phyloP scores from a whole-genome alignment of 495 filamentous ascomycete genomes.

The Hypomontagnella monticulosa region DNA sequence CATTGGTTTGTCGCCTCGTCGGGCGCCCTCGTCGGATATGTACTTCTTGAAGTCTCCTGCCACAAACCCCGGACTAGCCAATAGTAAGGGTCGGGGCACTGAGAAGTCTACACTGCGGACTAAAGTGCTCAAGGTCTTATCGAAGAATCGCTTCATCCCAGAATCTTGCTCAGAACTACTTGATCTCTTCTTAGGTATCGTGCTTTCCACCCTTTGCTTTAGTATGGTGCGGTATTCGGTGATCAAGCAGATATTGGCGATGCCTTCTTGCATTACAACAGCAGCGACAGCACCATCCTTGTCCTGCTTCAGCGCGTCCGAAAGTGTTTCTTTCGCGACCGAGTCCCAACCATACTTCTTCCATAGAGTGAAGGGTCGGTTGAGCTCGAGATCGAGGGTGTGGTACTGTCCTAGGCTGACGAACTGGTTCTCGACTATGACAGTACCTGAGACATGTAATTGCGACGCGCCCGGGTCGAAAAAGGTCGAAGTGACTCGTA shows the following conservation, averaged over 20 bases:
- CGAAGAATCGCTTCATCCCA: conserved; percentile 82
- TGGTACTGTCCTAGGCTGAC: conserved; percentile 87
- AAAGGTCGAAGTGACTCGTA: conserved; percentile 83
- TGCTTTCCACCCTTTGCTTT: conserved; percentile 85
- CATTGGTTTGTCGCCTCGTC: conserved; percentile 71
- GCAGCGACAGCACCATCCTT: conserved; percentile 84
- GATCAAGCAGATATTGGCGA: conserved; percentile 93
- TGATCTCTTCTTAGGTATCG: conserved; percentile 80
- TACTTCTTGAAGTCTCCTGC: conserved; percentile 82
- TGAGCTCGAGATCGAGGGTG: conserved; percentile 84
- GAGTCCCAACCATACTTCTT: conserved; percentile 92
- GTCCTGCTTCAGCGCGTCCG: conserved; percentile 79
- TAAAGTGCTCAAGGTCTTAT: conserved; percentile 77
- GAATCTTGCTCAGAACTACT: conserved; percentile 73
- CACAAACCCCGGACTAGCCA: conserved; percentile 90
- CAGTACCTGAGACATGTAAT: conserved; percentile 85
- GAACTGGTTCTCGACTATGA: conserved; percentile 82
- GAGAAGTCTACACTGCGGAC: conserved; percentile 81
- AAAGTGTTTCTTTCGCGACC: conserved; percentile 79
- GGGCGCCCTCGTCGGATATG: conserved; percentile 75
- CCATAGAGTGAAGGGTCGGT: conserved; percentile 78
- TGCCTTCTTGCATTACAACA: conserved; percentile 92
- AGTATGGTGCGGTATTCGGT: conserved; percentile 90
- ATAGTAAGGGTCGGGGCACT: conserved; percentile 73
- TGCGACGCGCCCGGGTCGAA: conserved; percentile 87